Conservation (phyloP, 164 flowering plant species). For the Magnolia kwangsiensis region DNA sequence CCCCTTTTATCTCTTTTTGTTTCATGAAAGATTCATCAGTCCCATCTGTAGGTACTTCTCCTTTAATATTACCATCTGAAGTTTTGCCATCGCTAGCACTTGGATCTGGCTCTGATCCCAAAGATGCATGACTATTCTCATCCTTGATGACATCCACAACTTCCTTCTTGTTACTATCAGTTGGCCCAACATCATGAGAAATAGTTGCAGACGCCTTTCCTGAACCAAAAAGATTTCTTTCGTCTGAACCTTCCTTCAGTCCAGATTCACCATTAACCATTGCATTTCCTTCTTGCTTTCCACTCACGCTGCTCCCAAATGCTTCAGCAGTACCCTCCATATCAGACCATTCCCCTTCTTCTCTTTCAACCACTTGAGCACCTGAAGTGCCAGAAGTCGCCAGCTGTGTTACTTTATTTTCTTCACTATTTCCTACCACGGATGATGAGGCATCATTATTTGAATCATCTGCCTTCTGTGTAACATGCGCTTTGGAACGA, state of each 20-base stretch:
- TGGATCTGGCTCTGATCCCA: conserved; percentile 32
- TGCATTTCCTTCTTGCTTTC: conserved; percentile 23
- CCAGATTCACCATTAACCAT: conserved; percentile 20
- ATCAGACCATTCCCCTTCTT: conserved; percentile 98
- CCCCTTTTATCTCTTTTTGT: conserved; percentile 62
- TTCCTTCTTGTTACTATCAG: conserved; percentile 20
- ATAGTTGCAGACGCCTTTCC: conserved; percentile 19
- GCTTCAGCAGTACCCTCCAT: conserved; percentile 47
- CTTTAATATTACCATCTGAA: conserved; percentile 33
- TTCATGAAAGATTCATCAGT: conserved; percentile 53
- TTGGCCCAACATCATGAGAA: conserved; percentile 13
- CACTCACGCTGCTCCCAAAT: conserved; percentile 15
- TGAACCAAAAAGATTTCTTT: conserved; percentile 19
- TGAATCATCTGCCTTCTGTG: conserved; percentile 18
- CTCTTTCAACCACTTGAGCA: conserved; percentile 56
- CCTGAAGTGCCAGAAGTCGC: conserved; percentile 27
- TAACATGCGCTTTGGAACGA: conserved; percentile 26
- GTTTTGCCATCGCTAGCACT: conserved; percentile 21
- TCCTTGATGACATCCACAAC: conserved; percentile 11
- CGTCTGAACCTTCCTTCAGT: conserved; percentile 29
- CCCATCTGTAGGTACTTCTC: conserved; percentile 30
- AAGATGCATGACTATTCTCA: conserved; percentile 25
- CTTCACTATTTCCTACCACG: conserved; percentile 21
- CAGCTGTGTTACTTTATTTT: conserved; percentile 18
- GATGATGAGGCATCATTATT: conserved; percentile 26